These are phyloP conservation scores for Tricholoma sp. DNA, from an alignment of 768 basidiomycete species.

Conservation along the genomic window DNA sequence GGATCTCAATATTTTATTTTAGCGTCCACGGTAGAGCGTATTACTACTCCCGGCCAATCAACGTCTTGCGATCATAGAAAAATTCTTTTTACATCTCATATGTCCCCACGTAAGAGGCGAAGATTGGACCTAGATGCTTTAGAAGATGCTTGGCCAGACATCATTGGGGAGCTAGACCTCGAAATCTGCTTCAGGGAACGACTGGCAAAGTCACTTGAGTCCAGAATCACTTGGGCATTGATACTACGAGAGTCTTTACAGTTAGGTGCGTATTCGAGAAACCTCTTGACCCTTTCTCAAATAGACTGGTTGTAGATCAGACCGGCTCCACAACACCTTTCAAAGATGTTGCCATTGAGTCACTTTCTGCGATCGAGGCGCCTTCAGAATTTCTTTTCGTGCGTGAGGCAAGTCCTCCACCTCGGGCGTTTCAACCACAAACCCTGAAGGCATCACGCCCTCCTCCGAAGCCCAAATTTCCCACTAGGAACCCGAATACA, in stretches of 20 bases:
- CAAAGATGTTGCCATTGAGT: conserved; percentile 37
- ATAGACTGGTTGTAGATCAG: conserved; percentile 3
- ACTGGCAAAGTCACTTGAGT: conserved; percentile 35
- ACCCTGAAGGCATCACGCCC: conserved; percentile 18
- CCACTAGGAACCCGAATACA: conserved; percentile 14
- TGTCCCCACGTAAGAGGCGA: conserved; percentile 15
- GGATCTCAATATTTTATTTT: conserved; percentile 35
- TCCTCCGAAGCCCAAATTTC: conserved; percentile 22
- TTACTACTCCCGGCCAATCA: no score
- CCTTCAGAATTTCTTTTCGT: conserved; percentile 34
- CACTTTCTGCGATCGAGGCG: conserved; percentile 34
- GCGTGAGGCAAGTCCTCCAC: conserved; percentile 20
- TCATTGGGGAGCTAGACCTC: conserved; percentile 36
- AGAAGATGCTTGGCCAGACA: conserved; percentile 13
- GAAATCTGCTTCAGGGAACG: conserved; percentile 42
- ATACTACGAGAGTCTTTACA: conserved; percentile 33
- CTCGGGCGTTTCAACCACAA: conserved; percentile 16
- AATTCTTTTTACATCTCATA: conserved; percentile 6
- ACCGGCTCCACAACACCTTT: conserved; percentile 23
- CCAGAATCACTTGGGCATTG: conserved; percentile 46
- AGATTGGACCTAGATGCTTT: conserved; percentile 8
- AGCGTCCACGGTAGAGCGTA: no score
- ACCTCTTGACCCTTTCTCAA: not conserved
- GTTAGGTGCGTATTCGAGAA: conserved; percentile 20
- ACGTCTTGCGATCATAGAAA: no score